Percentiles rank a stretch among this genome's conserved stretches.
Conservation (phyloP, 768 basidiomycete species). For the Basidioascus undulatus region DNA sequence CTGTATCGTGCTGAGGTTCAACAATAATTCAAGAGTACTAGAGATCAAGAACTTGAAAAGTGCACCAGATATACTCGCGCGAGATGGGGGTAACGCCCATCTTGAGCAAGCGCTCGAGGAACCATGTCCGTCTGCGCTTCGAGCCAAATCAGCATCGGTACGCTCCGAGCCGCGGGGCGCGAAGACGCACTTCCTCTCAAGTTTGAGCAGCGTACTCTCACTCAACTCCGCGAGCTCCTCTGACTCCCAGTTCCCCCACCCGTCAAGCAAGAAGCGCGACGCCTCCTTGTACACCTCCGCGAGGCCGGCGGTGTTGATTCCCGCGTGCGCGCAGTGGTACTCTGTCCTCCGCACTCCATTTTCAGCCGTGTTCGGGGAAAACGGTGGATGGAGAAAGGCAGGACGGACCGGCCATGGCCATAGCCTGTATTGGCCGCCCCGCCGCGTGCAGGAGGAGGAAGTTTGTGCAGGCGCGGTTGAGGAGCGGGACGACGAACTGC, state of each 20-base stretch:
- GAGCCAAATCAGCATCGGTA: background rate
- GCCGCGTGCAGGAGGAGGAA: conserved; percentile 84
- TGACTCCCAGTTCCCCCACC: conserved; percentile 11
- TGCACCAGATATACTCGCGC: conserved; percentile 77
- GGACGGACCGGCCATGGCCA: conserved; percentile 44
- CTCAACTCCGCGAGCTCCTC: conserved; percentile 26
- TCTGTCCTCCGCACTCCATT: background rate
- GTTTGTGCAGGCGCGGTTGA: conserved; percentile 35
- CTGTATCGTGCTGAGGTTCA: background rate
- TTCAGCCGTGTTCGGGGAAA: background rate
- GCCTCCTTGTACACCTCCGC: conserved; percentile 45
- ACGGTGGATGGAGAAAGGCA: background rate
- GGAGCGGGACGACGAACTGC: conserved; percentile 6
- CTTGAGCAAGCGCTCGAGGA: conserved; percentile 79
- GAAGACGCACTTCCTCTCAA: conserved; percentile 41
- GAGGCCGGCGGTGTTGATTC: background rate
- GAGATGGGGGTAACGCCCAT: conserved; percentile 61
- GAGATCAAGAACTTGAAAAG: background rate
- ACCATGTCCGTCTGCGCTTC: conserved; percentile 56
- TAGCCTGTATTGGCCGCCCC: conserved; percentile 73
- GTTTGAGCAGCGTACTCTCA: conserved; percentile 58
- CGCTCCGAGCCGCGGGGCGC: too few species aligned
- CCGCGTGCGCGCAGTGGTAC: background rate
- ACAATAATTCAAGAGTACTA: background rate
- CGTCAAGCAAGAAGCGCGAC: conserved; percentile 54